Evolutionary conservation across 306 rosid species (phyloP).

Genomic region (Hippophae tibetana): DNA sequence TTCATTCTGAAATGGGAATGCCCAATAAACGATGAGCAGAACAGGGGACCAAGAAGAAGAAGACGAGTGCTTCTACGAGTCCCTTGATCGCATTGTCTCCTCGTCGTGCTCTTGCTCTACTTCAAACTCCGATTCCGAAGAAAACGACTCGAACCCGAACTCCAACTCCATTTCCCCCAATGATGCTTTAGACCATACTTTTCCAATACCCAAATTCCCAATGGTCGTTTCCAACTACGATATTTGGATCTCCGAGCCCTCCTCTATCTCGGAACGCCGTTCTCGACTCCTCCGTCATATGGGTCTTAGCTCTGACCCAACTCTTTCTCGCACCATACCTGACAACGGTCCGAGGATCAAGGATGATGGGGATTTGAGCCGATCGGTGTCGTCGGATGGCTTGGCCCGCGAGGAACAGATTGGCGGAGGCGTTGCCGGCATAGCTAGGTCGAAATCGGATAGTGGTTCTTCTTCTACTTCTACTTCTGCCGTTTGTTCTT

Average conservation of each 20-base stretch:
- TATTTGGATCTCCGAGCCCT: slow-evolving; percentile 88
- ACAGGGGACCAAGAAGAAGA: slow-evolving; percentile 43
- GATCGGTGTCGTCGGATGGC: slow-evolving; percentile 45
- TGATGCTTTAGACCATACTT: slow-evolving; percentile 33
- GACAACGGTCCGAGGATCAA: slow-evolving; percentile 10
- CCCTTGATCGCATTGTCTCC: slow-evolving; percentile 77
- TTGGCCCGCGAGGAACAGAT: slow-evolving; percentile 21
- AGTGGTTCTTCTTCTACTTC: slow-evolving; percentile 18
- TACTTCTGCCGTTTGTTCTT: slow-evolving; percentile 22
- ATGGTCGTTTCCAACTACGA: slow-evolving; percentile 53
- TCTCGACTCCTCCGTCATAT: slow-evolving; percentile 56
- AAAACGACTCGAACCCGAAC: slow-evolving; percentile 12
- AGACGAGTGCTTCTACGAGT: slow-evolving; percentile 72
- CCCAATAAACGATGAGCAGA: slow-evolving; percentile 71
- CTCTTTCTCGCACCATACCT: slow-evolving; percentile 38
- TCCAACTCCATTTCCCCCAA: slow-evolving; percentile 28
- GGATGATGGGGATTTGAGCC: slow-evolving; percentile 29
- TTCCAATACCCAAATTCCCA: slow-evolving; percentile 52
- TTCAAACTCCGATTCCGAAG: slow-evolving; percentile 50
- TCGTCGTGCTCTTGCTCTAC: slow-evolving; percentile 82
- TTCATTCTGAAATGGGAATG: slow-evolving; percentile 67
- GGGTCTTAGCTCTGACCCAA: slow-evolving; percentile 61
- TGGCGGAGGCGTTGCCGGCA: slow-evolving; percentile 14
- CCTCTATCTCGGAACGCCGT: slow-evolving; percentile 87
- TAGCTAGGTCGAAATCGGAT: slow-evolving; percentile 61